These are phyloP conservation scores for Calonectria naviculata DNA, from an alignment of 2,329 filamentous ascomycete genomes.

Conservation along the genomic window DNA sequence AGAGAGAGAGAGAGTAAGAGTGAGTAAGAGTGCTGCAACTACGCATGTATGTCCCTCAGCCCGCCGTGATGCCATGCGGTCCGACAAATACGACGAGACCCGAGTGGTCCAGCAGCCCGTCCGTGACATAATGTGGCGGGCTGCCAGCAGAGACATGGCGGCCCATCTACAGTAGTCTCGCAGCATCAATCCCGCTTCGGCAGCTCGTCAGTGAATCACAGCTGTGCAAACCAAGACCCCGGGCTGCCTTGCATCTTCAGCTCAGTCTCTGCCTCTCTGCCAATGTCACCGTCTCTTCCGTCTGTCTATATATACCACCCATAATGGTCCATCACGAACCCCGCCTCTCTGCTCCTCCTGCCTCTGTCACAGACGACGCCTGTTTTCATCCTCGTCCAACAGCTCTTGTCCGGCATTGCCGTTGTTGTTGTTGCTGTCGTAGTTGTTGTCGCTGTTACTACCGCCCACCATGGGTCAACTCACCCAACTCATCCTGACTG, in stretches of 20 bases:
- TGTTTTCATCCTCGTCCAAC: not conserved
- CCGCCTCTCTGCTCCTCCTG: not conserved
- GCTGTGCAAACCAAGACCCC: not conserved
- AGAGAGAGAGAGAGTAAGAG: no score
- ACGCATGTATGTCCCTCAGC: not conserved
- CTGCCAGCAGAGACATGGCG: not conserved
- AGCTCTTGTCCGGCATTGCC: not conserved
- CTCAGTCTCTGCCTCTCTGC: not conserved
- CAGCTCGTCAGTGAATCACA: not conserved
- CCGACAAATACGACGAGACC: constrained; percentile 15
- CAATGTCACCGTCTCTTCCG: no score
- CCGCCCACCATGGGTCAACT: constrained; percentile 25
- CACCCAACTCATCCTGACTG: not conserved
- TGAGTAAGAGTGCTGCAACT: no score
- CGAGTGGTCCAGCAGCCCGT: not conserved
- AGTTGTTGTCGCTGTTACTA: not conserved
- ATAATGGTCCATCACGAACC: not conserved
- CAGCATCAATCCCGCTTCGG: constrained; percentile 11
- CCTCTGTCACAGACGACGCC: not conserved
- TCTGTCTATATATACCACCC: not conserved
- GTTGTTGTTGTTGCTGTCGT: not conserved
- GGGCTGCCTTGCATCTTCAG: not conserved
- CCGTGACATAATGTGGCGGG: not conserved
- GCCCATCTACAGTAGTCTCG: not conserved
- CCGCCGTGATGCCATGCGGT: not conserved